phyloP scores from a whole-genome alignment of 371 early-diverging fungal genomes.

The Capillidium rhysosporum region DNA sequence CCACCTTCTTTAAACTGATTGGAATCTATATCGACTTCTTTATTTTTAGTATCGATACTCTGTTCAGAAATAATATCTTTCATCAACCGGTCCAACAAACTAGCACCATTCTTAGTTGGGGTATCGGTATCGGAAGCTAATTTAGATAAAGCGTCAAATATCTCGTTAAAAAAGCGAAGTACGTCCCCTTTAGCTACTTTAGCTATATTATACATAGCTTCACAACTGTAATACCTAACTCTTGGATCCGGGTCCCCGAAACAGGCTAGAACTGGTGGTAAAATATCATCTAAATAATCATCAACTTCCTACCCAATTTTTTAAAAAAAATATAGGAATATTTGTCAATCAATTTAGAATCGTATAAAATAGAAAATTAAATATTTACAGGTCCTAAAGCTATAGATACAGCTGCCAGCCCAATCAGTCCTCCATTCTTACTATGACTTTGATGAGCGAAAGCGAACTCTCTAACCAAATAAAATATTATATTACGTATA shows the following conservation, averaged over 20 bases:
- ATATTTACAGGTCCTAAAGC: conserved; percentile 47
- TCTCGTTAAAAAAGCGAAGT: conserved; percentile 71
- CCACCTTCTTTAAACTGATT: conserved; percentile 3
- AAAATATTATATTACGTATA: conserved; percentile 38
- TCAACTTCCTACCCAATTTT: conserved; percentile 32
- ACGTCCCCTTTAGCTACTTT: conserved; percentile 75
- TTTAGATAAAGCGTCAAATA: conserved; percentile 82
- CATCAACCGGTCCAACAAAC: conserved; percentile 66
- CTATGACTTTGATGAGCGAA: conserved; percentile 56
- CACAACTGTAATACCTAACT: conserved; percentile 87
- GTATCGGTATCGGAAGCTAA: conserved; percentile 63
- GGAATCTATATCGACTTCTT: no score
- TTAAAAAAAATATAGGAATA: not conserved
- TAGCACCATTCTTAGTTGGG: conserved; percentile 75
- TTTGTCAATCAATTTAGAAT: not conserved
- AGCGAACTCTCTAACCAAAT: conserved; percentile 59
- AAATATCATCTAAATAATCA: conserved; percentile 43
- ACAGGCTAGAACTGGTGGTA: conserved; percentile 79
- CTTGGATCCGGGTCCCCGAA: conserved; percentile 68
- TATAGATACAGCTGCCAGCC: conserved; percentile 68
- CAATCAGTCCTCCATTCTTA: conserved; percentile 82
- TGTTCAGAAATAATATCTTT: conserved; percentile 86
- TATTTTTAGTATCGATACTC: not conserved
- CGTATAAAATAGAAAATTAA: not conserved
- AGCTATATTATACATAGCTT: conserved; percentile 86